Conservation (phyloP, 1,284 basidiomycete species). For the Leccinum cinnamomeum region DNA sequence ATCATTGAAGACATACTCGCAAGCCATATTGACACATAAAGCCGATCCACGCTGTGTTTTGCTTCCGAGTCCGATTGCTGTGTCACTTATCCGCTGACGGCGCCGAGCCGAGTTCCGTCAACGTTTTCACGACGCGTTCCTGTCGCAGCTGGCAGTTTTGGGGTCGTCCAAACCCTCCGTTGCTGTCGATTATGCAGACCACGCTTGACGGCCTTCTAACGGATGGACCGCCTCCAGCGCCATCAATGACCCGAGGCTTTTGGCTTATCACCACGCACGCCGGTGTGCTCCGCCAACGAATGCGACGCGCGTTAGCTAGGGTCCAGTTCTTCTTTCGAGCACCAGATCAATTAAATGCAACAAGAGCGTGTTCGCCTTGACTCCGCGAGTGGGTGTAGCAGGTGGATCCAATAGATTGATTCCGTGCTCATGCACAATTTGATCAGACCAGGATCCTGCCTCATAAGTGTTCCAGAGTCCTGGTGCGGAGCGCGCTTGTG, state of each 20-base stretch:
- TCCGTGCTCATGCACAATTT: constrained; percentile 4
- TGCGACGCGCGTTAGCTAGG: constrained; percentile 19
- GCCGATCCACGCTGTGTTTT: not conserved
- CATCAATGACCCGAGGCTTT: constrained; percentile 3
- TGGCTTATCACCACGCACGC: constrained; percentile 18
- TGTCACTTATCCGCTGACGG: constrained; percentile 14
- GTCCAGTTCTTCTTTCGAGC: constrained; percentile 17
- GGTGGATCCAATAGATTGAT: constrained; percentile 18
- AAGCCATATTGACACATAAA: constrained; percentile 27
- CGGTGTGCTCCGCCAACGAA: constrained; percentile 4
- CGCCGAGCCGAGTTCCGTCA: constrained; percentile 2
- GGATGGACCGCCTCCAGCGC: not conserved
- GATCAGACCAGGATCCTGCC: constrained; percentile 6
- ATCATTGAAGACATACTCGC: constrained; percentile 8
- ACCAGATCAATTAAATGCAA: constrained; percentile 12
- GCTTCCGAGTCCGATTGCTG: not conserved
- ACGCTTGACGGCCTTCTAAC: constrained; percentile 10
- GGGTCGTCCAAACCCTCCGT: constrained; percentile 19
- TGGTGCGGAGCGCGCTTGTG: constrained; percentile 1
- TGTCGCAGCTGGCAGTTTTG: constrained; percentile 36
- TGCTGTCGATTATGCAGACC: constrained; percentile 3
- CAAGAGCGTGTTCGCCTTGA: constrained; percentile 20
- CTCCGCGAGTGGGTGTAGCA: constrained; percentile 15
- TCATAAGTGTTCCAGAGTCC: constrained; percentile 3
- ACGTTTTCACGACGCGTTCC: constrained; percentile 23